phyloP scores from a whole-genome alignment of 2,329 filamentous ascomycete species.

The Pestalotiopsis sp. region DNA sequence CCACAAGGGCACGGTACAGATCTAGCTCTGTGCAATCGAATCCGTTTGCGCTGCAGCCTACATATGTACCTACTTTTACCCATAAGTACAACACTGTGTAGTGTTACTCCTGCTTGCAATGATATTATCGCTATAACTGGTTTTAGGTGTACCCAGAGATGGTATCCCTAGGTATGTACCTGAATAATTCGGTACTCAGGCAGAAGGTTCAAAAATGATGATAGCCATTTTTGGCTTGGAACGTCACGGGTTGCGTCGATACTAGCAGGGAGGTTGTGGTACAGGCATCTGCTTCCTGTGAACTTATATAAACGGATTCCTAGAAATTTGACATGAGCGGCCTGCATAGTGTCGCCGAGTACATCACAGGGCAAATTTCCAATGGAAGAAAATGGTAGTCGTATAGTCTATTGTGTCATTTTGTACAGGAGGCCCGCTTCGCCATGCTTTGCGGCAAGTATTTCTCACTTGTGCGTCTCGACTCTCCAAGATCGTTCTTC shows the following conservation, averaged over 20 bases:
- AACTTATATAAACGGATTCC: too few relatives aligned
- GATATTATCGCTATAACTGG: too few relatives aligned
- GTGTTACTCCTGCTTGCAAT: too few relatives aligned
- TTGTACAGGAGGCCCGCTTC: slow-evolving; percentile 15
- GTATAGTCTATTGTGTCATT: slow-evolving; percentile 18
- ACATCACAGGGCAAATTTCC: neutral
- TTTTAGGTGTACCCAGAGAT: too few relatives aligned
- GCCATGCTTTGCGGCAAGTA: slow-evolving; percentile 8
- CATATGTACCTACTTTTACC: too few relatives aligned
- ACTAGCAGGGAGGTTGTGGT: too few relatives aligned
- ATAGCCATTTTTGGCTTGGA: neutral
- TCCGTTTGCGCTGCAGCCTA: neutral
- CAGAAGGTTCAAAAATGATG: neutral
- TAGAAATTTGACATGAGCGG: neutral
- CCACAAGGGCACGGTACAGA: neutral
- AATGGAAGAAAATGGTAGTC: slow-evolving; percentile 1
- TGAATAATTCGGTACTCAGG: too few relatives aligned
- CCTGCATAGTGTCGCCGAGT: neutral
- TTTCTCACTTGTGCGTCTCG: neutral
- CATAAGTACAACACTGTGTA: too few relatives aligned
- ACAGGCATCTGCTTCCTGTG: too few relatives aligned
- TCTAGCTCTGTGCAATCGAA: neutral
- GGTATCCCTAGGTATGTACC: neutral
- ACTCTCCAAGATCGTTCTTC: neutral
- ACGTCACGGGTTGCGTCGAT: neutral